Evolutionary conservation across 257 asterid genomes (phyloP).

Genomic region (Salvia miltiorrhiza): DNA sequence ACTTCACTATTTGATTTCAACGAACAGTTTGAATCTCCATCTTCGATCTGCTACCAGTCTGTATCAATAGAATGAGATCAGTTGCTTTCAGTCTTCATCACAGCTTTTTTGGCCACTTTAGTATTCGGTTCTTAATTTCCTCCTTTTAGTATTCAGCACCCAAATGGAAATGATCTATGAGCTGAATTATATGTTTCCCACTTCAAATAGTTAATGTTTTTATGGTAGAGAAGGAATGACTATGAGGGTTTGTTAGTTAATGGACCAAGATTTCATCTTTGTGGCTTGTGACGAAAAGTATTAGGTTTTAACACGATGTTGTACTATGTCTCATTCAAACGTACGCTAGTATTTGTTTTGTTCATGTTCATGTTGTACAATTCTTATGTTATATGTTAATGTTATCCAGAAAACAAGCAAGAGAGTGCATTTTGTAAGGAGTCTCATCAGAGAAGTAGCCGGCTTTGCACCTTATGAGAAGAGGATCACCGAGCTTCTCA

Average conservation of each 20-base stretch:
- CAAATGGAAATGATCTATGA: not conserved
- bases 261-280: not conserved
- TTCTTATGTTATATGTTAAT: not conserved
- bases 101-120: not conserved
- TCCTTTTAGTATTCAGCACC: too few species aligned
- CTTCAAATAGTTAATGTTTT: not conserved
- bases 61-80: not conserved
- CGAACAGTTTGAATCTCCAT: not conserved
- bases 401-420: slow-evolving; percentile 46
- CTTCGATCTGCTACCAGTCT: not conserved
- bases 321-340: not conserved
- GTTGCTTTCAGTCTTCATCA: not conserved
- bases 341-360: not conserved
- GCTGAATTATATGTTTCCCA: not conserved
- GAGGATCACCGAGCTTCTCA: slow-evolving; percentile 60
- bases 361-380: not conserved
- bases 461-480: slow-evolving; percentile 67
- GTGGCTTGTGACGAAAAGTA: not conserved
- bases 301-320: not conserved
- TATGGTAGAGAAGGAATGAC: not conserved
- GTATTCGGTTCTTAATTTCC: not conserved
- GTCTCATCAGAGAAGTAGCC: slow-evolving; percentile 53
- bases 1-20: not conserved
- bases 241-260: not conserved
- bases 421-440: slow-evolving; percentile 46